These are phyloP conservation scores for Neonectria neomacrospora DNA, from an alignment of 2,329 filamentous ascomycete species.

Conservation along the genomic window DNA sequence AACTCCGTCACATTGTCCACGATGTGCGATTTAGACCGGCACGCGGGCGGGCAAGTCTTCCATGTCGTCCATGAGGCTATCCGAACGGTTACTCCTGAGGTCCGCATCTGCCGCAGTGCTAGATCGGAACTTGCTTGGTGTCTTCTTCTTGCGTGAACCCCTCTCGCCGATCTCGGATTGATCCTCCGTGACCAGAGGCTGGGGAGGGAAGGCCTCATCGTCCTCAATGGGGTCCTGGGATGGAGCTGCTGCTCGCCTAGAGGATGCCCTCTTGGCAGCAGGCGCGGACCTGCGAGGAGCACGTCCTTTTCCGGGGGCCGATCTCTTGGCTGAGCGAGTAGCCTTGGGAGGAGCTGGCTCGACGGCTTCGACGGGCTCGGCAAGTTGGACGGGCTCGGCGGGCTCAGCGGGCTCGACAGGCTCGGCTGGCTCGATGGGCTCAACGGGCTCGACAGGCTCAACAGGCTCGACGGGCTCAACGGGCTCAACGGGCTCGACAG, in stretches of 20 bases:
- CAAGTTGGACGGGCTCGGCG: constrained; percentile 22
- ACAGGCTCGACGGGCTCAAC: constrained; percentile 18
- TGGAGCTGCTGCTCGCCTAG: constrained; percentile 37
- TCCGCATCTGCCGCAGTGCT: constrained; percentile 23
- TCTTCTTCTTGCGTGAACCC: constrained; percentile 43
- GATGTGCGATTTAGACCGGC: constrained; percentile 12
- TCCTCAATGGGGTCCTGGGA: constrained; percentile 50
- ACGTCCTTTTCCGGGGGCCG: constrained; percentile 41
- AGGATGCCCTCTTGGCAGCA: constrained; percentile 32
- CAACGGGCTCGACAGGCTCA: constrained; percentile 3
- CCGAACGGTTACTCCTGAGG: constrained; percentile 40
- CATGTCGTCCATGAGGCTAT: constrained; percentile 57
- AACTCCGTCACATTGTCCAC: neutral
- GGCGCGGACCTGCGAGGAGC: constrained; percentile 37
- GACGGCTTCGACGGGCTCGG: constrained; percentile 19
- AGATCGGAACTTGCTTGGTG: constrained; percentile 45
- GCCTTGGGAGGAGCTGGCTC: constrained; percentile 44
- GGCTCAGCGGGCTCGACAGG: constrained; percentile 14
- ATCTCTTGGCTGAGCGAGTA: constrained; percentile 41
- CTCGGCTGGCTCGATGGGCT: constrained; percentile 5
- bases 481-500: constrained; percentile 9
- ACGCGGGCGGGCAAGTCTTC: constrained; percentile 54
- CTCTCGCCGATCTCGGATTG: constrained; percentile 44
- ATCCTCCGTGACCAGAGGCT: constrained; percentile 26
- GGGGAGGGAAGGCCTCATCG: constrained; percentile 27